phyloP scores from a whole-genome alignment of 495 filamentous ascomycete genomes.

The Xylaria palmicola region DNA sequence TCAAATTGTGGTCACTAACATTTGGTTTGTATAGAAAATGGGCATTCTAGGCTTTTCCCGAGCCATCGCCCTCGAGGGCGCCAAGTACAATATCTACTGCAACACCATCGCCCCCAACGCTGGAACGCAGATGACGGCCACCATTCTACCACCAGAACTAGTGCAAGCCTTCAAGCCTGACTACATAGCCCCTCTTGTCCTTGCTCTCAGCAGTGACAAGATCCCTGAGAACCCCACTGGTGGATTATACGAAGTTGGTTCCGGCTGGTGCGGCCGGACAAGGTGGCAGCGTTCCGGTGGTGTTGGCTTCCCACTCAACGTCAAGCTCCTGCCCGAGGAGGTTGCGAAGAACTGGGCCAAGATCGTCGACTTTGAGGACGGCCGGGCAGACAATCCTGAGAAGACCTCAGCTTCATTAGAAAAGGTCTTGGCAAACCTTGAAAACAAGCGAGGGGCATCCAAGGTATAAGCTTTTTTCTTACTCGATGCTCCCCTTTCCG shows the following conservation, averaged over 20 bases:
- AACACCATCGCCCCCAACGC: conserved; percentile 99
- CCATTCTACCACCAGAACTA: conserved; percentile 95
- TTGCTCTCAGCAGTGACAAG: conserved; percentile 84
- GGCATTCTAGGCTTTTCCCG: conserved; percentile 95
- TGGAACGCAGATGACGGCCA: conserved; percentile 92
- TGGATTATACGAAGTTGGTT: conserved; percentile 92
- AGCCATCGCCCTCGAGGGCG: conserved; percentile 87
- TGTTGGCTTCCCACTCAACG: conserved; percentile 88
- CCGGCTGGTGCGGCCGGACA: conserved; percentile 88
- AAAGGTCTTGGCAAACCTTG: conserved; percentile 90
- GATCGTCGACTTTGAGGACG: conserved; percentile 86
- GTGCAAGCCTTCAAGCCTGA: conserved; percentile 99
- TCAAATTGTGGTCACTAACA: conserved; percentile 17
- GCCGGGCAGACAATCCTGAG: conserved; percentile 85
- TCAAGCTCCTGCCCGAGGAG: conserved; percentile 81
- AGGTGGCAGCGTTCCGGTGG: conserved; percentile 94
- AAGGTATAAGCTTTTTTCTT: conserved; percentile 47
- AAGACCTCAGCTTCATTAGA: conserved; percentile 71
- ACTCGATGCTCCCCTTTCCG: conserved; percentile 23
- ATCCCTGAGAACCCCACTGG: conserved; percentile 81
- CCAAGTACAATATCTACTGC: conserved; percentile 97
- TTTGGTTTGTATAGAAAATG: conserved; percentile 58
- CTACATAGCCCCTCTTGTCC: conserved; percentile 92
- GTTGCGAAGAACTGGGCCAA: conserved; percentile 74
- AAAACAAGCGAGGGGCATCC: conserved; percentile 58